A percentile compares a stretch with the other conserved stretches of the same genome.
These are phyloP conservation scores for Diplodia intermedia DNA, from an alignment of 2,329 filamentous ascomycete genomes.

Conservation along the genomic window DNA sequence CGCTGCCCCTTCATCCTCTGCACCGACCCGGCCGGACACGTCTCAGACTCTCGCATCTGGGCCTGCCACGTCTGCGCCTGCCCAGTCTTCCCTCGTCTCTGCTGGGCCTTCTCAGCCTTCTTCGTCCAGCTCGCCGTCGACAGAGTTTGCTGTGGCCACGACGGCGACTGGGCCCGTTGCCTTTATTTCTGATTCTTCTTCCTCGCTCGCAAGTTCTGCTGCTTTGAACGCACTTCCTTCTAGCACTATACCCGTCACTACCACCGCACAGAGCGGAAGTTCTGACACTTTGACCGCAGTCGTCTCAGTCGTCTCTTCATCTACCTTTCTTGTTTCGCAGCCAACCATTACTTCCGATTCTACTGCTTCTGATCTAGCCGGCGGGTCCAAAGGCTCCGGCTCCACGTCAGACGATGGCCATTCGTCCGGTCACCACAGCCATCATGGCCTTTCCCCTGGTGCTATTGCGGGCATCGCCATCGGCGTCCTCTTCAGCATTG, in stretches of 20 bases:
- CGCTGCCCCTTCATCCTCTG: conserved; percentile 5
- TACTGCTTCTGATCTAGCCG: conserved; percentile 7
- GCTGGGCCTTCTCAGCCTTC: conserved; percentile 3
- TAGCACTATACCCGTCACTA: conserved; percentile 11
- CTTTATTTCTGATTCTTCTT: conserved; percentile 1
- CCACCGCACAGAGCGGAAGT: conserved; percentile 15
- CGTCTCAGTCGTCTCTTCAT: conserved; percentile 27
- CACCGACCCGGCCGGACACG: not conserved
- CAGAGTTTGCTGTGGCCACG: conserved; percentile 3
- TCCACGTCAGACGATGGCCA: not conserved
- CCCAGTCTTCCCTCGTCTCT: not conserved
- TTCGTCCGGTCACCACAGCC: not conserved
- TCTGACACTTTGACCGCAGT: conserved; percentile 29
- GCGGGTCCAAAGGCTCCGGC: conserved; percentile 6
- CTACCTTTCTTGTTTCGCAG: conserved; percentile 20
- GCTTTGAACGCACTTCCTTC: conserved; percentile 17
- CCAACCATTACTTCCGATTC: conserved; percentile 12
- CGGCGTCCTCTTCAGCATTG: conserved; percentile 17
- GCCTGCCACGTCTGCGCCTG: conserved; percentile 1
- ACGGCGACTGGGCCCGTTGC: conserved; percentile 14
- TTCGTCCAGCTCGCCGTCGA: conserved; percentile 3
- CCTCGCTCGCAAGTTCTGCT: conserved; percentile 20
- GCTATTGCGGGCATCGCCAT: conserved; percentile 26
- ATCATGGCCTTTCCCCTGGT: conserved; percentile 16
- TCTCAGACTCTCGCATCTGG: not conserved